phyloP scores from a whole-genome alignment of 2,329 filamentous ascomycete genomes.

The Fusarium coicis region DNA sequence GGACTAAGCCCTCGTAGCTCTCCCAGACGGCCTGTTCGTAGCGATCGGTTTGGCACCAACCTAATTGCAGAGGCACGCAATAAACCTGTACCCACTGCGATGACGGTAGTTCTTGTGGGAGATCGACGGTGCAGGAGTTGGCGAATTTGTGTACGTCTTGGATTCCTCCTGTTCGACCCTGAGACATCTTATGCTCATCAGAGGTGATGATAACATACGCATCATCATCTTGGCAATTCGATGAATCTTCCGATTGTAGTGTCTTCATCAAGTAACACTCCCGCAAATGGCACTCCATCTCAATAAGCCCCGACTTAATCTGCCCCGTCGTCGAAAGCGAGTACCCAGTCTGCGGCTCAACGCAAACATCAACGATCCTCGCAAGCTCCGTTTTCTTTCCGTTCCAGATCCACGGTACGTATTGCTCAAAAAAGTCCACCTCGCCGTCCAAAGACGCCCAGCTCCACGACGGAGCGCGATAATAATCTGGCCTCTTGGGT shows the following conservation, averaged over 20 bases:
- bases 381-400: not conserved
- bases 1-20: not conserved
- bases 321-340: not conserved
- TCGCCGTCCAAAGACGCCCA: not conserved
- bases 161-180: no score
- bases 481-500: accelerated
- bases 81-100: not conserved
- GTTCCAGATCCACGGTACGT: conserved; percentile 1
- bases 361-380: not conserved
- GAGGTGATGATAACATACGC: not conserved
- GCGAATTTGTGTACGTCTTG: not conserved
- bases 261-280: not conserved
- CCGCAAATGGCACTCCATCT: not conserved
- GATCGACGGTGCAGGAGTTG: not conserved
- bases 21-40: conserved; percentile 9
- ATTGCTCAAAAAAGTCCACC: not conserved
- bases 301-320: not conserved
- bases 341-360: not conserved
- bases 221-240: accelerated
- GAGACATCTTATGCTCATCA: not conserved
- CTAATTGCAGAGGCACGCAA: not conserved
- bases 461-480: conserved; percentile 1
- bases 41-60: conserved; percentile 1
- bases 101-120: not conserved
- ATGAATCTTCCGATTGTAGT: accelerated